A percentile compares a stretch with the other conserved stretches of the same genome.
Evolutionary conservation across 2,329 filamentous ascomycete species (phyloP).

Genomic region (Albifimbria verrucaria): DNA sequence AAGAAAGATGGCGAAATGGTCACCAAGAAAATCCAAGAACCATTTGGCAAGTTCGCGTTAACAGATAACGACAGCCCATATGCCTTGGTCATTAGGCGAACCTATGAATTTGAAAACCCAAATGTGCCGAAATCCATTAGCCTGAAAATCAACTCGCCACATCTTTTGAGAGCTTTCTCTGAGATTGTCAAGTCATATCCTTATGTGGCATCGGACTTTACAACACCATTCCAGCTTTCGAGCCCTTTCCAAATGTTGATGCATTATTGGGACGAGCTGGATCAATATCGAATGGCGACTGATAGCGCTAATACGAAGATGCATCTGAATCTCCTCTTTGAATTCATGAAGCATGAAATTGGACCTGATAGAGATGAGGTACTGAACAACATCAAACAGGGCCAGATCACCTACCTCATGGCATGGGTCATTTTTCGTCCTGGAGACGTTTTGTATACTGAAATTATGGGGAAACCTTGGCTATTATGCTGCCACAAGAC

Average conservation of each 20-base stretch:
- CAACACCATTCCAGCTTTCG: background rate
- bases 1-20: conserved; percentile 2
- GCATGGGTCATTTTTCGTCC: background rate
- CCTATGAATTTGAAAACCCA: background rate
- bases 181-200: background rate
- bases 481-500: background rate
- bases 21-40: background rate
- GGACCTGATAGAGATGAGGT: background rate
- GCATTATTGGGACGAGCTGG: conserved; percentile 1
- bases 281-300: background rate
- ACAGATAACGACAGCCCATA: background rate
- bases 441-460: background rate
- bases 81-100: background rate
- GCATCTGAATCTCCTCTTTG: background rate
- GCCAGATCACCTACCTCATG: background rate
- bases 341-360: conserved; percentile 2
- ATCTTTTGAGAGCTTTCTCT: background rate
- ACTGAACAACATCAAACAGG: background rate
- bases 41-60: background rate
- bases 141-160: background rate
- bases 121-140: background rate
- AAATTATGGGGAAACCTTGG: background rate
- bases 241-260: background rate
- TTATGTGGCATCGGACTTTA: background rate
- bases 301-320: background rate